Evolutionary conservation across 2,329 filamentous ascomycete genomes (phyloP).

Genomic region (Rhynchosporium graminicola): DNA sequence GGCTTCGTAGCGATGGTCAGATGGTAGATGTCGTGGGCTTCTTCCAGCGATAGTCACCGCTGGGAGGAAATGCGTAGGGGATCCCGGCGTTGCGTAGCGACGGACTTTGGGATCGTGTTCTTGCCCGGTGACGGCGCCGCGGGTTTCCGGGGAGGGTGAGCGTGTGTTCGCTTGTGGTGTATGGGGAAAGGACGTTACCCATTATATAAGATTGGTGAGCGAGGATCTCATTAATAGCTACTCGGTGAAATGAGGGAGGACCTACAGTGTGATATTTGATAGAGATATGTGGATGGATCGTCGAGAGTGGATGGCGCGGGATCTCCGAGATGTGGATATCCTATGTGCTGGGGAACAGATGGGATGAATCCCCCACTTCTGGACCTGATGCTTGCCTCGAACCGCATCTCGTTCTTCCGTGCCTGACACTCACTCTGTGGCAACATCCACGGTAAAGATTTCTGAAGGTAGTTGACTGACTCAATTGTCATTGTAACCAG

Average conservation of each 20-base stretch:
- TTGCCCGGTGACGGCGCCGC: conserved; percentile 40
- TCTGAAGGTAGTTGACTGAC: too few species aligned
- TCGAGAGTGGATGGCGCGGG: too few species aligned
- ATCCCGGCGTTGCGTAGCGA: conserved; percentile 41
- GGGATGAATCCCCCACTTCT: too few species aligned
- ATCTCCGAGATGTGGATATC: too few species aligned
- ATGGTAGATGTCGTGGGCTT: conserved; percentile 39
- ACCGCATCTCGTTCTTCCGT: too few species aligned
- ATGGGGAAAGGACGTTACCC: conserved; percentile 27
- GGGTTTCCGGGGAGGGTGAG: conserved; percentile 32
- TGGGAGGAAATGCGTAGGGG: conserved; percentile 36
- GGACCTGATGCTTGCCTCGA: too few species aligned
- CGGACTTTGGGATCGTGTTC: conserved; percentile 43
- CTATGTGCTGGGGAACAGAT: too few species aligned
- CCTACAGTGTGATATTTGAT: neutral
- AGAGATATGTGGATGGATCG: neutral
- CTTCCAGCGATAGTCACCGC: conserved; percentile 32
- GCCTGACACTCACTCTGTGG: too few species aligned
- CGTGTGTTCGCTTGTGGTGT: conserved; percentile 34
- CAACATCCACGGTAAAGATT: too few species aligned
- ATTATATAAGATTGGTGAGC: conserved; percentile 1
- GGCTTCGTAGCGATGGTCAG: conserved; percentile 38
- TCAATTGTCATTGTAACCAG: too few species aligned
- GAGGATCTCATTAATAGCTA: neutral
- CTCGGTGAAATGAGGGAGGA: neutral